Base-by-base conservation (phyloP, 768 basidiomycete genomes). In the Naganishia kalamii region DNA sequence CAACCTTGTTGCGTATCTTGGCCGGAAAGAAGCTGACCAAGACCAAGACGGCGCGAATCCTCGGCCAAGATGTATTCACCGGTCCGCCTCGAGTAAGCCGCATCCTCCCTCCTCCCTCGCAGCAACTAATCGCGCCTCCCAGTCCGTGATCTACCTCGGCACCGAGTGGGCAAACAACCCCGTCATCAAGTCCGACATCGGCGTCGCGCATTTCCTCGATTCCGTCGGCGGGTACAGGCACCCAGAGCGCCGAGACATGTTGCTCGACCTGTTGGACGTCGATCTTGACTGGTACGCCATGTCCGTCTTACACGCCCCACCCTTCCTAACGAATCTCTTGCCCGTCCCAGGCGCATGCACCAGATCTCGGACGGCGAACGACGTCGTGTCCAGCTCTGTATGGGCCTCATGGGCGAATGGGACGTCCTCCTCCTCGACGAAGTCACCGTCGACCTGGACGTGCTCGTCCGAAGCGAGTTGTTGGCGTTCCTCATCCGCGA, bases 141-240 rank as follows among this genome's bases (percentile, higher is more conserved):
- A 47, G 89, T 57, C 88, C 7, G 84, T 94, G 35, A 87, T 89
- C 21, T 90, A 89, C 75, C 83, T 96, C 12, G 93, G 93, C 23
- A 98, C 93, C 1, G 93, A 98, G 80, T 97, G 94, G 92, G 92
- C 92, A 0, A 89, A 89, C 86, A 98, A 99, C 78, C 92, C 93
- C 0, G 94, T 97, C 64, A 93, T 98, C 13, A 84, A 93, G 33
- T 82, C 88, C 10, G 96, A 98, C 77, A 93, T 98, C 67, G 81
- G 86, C 33, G 96, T 99, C 3, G 86, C 89, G n/a, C 82, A 85
- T 51, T 99, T 99, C 78, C 81, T 99, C n/a, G 90, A 99, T 76
- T 93, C 91, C 19, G 90, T 99, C 4, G 96, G 96, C 15, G 96
- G 96, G 0, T 97, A 96, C 76, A 83, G 92, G 60, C 84, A 97